A percentile compares a stretch with the other conserved stretches of the same genome.
These are phyloP conservation scores for Pyrus betulifolia DNA, from an alignment of 306 rosid genomes.

Conservation along the genomic window DNA sequence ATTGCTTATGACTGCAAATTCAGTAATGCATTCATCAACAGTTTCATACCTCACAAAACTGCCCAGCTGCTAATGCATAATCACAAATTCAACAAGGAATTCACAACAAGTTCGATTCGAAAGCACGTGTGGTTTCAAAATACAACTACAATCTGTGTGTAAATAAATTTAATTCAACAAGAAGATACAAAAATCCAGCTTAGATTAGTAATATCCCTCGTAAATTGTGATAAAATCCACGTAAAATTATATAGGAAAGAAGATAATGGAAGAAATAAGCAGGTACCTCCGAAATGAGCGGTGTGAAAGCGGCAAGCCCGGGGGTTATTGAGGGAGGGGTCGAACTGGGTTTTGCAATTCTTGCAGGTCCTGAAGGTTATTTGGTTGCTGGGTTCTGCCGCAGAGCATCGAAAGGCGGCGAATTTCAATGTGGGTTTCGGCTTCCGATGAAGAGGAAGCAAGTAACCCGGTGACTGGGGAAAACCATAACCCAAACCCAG, in stretches of 20 bases:
- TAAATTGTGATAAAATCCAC: no score
- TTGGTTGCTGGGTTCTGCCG: slow-evolving; percentile 22
- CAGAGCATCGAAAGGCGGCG: slow-evolving; percentile 38
- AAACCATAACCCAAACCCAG: slow-evolving; percentile 25
- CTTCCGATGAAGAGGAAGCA: slow-evolving; percentile 12
- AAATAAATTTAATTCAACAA: background rate
- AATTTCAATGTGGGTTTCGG: slow-evolving; percentile 8
- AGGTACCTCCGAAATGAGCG: slow-evolving; percentile 84
- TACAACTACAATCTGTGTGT: no score
- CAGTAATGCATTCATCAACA: background rate
- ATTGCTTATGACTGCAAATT: background rate
- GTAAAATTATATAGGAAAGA: background rate
- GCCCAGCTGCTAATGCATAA: no score
- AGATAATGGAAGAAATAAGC: background rate
- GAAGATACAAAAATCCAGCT: background rate
- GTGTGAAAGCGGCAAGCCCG: slow-evolving; percentile 81
- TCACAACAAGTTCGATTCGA: no score
- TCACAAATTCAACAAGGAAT: no score
- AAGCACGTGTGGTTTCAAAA: no score
- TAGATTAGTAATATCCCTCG: no score
- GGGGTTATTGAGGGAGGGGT: slow-evolving; percentile 64
- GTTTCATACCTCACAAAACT: background rate
- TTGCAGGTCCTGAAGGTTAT: slow-evolving; percentile 61
- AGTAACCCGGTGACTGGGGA: slow-evolving; percentile 10
- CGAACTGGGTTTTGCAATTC: slow-evolving; percentile 79